Evolutionary conservation across 164 flowering plant species (phyloP), one percentile per base, ranked within the genome.

Genomic region (Warburgia ugandensis): DNA sequence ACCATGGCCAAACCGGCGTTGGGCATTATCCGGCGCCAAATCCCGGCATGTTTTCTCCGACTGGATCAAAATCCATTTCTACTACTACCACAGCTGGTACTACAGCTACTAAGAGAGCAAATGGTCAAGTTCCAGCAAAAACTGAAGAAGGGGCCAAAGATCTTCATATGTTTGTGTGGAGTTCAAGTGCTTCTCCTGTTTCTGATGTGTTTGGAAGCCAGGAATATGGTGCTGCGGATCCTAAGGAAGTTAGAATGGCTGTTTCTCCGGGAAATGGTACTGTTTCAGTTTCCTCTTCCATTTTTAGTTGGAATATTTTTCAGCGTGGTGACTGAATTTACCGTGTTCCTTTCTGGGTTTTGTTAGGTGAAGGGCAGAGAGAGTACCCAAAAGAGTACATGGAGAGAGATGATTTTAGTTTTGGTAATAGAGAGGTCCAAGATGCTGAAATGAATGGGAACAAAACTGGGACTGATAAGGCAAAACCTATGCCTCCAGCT

Each of bases 111-210:
- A 78, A 66, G 52, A 73, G 56, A 75, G 49, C 75, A 27, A 75
- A 72, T 50, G 85, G 75, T 1, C 67, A 67, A 17, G 65, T 63
- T 6, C 21, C 66, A 42, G 47, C 63, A 47, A 69, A 66, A 37
- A 33, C 54, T 1, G 82, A 75, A 8, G 95, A 70, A 13, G 78
- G 78, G 19, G 57, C 58, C 0, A 87, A 67, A 55, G 98, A 91
- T 60, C 79, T 87, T 30, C 98, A 87, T 33, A 91, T 92, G 99
- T 92, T 92, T 68, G 96, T 92, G 22, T 92, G 99, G 99, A 92
- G 96, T 48, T 87, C 96, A 0, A 92, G 91, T 60, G 84, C 94
- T 44, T 92, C 99, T 30, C 99, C 99, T 6, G 99, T 88, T 14
- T 92, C 99, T 0, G 96, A 92, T 59, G 96, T 84, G 31, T 81